Percentiles rank a stretch among this genome's conserved stretches.
Evolutionary conservation across 2,329 filamentous ascomycete genomes (phyloP).

Genomic region (Colletotrichum sp.): DNA sequence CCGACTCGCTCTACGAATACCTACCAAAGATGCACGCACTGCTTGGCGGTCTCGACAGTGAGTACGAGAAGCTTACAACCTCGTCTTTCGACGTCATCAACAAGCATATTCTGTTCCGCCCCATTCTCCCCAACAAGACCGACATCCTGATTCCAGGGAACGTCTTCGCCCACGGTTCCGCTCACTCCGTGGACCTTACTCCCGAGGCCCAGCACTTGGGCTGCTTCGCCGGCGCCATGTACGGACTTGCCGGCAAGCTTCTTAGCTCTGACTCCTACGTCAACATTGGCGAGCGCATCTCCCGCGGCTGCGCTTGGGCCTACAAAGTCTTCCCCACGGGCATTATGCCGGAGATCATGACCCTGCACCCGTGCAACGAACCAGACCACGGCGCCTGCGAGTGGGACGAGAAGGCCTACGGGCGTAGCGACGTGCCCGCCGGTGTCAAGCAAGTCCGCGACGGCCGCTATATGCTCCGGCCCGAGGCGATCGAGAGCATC

Average conservation of each 20-base stretch:
- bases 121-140: conserved; percentile 63
- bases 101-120: conserved; percentile 70
- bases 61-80: conserved; percentile 71
- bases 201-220: conserved; percentile 60
- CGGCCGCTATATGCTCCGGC: conserved; percentile 48
- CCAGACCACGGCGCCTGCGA: conserved; percentile 37
- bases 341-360: conserved; percentile 59
- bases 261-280: conserved; percentile 55
- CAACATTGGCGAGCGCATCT: conserved; percentile 50
- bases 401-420: conserved; percentile 32
- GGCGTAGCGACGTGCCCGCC: conserved; percentile 40
- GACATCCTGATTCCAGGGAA: conserved; percentile 66
- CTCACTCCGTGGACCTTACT: conserved; percentile 30
- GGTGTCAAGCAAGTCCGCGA: conserved; percentile 64
- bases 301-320: conserved; percentile 60
- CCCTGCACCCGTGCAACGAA: conserved; percentile 38
- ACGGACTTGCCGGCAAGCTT: conserved; percentile 65
- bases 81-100: conserved; percentile 65
- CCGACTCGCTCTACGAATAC: conserved; percentile 63
- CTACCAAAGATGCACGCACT: conserved; percentile 64
- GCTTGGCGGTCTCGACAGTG: conserved; percentile 67
- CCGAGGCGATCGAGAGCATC: conserved; percentile 58
- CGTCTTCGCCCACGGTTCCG: conserved; percentile 30
- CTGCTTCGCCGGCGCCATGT: conserved; percentile 71
- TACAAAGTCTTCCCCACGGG: conserved; percentile 55